phyloP scores from a whole-genome alignment of 2,329 filamentous ascomycete genomes.

The Stemphylium vesicarium region DNA sequence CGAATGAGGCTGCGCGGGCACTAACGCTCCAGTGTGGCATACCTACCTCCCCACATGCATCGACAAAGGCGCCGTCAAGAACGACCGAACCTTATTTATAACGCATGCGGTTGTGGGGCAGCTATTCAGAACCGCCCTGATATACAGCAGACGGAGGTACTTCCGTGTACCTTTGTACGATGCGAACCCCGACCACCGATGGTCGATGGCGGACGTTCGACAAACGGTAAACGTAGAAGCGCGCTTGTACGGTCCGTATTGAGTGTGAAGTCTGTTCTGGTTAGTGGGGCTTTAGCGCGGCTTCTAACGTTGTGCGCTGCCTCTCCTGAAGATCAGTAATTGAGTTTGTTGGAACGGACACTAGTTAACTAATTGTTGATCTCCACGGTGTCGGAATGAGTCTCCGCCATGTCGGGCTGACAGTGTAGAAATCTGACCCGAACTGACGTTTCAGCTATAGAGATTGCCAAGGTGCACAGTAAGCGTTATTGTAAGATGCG shows the following conservation, averaged over 20 bases:
- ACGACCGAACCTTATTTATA: slow-evolving; percentile 5
- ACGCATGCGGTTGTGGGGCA: slow-evolving; percentile 1
- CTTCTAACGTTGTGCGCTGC: background rate
- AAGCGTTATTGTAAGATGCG: background rate
- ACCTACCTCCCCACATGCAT: background rate
- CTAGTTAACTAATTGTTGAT: slow-evolving; percentile 8
- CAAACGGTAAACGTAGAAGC: slow-evolving; percentile 8
- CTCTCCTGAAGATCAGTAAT: slow-evolving; percentile 9
- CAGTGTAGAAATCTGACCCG: background rate
- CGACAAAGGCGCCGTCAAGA: background rate
- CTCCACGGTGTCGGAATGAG: slow-evolving; percentile 8
- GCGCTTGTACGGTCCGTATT: slow-evolving; percentile 1
- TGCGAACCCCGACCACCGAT: background rate
- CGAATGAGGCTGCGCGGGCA: background rate
- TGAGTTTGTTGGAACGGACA: slow-evolving; percentile 10
- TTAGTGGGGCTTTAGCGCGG: slow-evolving; percentile 2
- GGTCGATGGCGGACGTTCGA: slow-evolving; percentile 6
- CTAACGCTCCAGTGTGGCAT: background rate
- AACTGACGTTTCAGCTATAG: background rate
- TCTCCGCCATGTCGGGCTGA: slow-evolving; percentile 4
- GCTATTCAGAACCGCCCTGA: background rate
- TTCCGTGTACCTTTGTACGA: background rate
- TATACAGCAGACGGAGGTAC: background rate
- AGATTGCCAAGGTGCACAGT: background rate
- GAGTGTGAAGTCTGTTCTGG: background rate